Evolutionary conservation across 108 stramenopile genomes (phyloP), one percentile per base, ranked within the genome.

Genomic region (Asterionellopsis glacialis): DNA sequence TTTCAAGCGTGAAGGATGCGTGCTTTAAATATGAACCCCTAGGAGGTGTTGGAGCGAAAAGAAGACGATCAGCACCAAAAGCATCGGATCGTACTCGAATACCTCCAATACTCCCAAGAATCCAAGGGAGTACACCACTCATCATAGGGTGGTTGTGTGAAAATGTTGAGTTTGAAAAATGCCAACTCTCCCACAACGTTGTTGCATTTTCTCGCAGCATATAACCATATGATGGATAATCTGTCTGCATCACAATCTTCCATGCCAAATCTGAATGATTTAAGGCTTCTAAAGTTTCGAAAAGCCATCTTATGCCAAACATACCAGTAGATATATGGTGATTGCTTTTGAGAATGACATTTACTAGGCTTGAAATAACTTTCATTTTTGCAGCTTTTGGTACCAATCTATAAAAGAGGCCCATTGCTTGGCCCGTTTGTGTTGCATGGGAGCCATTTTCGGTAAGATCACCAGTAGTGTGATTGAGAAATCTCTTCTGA

Each of bases 91-190:
- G 33, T 7, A 33, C 33, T 33, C 33, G 33, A 7, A 33, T 33
- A 5, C 33, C 33, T 33, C 33, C 33, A 33, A 33, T 33, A 33
- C 33, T 33, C 7, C 33, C 33, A 33, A 33, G 33, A 33, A 33
- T 33, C 5, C 33, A 33, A 33, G 33, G 33, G 33, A 33, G 5
- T 24, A 65, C 39, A 11, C 68, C 76, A 23, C 80, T 73, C 41
- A 81, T 55, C 80, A 81, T 81, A 11, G 80, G 76, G 43, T 81
- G 80, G 41, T 81, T 81, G 47, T 70, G 76, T 22, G 69, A 70
- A 27, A 70, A 77, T 12, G 62, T 58, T 56, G 66, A 64, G 65
- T 81, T 73, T 9, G 73, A 74, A 19, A 68, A 47, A 64, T 63
- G 74, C 70, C 74, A 77, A 53, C 58, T 66, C 56, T 81, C 76